Percentiles rank a stretch among this genome's conserved stretches.
These are phyloP conservation scores for Dactylorhiza incarnata DNA, from an alignment of 106 monocot genomes.

Conservation along the genomic window DNA sequence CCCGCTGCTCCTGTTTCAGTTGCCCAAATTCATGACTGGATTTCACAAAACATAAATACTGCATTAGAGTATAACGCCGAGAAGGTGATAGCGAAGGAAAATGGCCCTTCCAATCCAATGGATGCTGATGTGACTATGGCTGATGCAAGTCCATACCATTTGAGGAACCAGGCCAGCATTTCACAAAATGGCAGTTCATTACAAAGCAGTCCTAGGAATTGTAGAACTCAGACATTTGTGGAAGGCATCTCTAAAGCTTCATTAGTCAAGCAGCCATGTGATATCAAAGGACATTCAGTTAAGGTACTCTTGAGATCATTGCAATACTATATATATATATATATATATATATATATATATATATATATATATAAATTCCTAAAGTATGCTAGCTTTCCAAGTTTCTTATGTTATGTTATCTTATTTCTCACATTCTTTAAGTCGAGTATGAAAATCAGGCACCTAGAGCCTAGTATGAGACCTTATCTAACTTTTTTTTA, in stretches of 20 bases:
- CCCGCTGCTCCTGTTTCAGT: constrained; percentile 72
- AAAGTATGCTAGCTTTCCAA: background rate
- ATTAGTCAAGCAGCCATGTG: constrained; percentile 60
- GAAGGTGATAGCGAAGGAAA: constrained; percentile 54
- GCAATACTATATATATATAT: background rate
- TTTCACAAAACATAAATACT: constrained; percentile 53
- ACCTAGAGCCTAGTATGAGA: too few relatives aligned
- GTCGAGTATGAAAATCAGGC: background rate
- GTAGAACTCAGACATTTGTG: constrained; percentile 71
- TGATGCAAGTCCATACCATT: constrained; percentile 39
- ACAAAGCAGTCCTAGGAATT: constrained; percentile 20
- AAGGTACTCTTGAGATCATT: constrained; percentile 43
- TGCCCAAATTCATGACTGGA: constrained; percentile 76
- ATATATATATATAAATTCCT: background rate
- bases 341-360: background rate
- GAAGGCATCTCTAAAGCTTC: constrained; percentile 93
- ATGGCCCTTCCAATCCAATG: constrained; percentile 21
- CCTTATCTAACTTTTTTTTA: too few relatives aligned
- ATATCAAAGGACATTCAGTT: constrained; percentile 72
- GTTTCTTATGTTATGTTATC: background rate
- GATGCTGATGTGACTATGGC: constrained; percentile 64
- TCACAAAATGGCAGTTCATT: constrained; percentile 11
- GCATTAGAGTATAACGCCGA: constrained; percentile 64
- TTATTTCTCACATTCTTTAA: background rate
- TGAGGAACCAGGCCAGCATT: constrained; percentile 21